phyloP scores from a whole-genome alignment of 2,329 filamentous ascomycete genomes.

The Botrytis paeoniae region DNA sequence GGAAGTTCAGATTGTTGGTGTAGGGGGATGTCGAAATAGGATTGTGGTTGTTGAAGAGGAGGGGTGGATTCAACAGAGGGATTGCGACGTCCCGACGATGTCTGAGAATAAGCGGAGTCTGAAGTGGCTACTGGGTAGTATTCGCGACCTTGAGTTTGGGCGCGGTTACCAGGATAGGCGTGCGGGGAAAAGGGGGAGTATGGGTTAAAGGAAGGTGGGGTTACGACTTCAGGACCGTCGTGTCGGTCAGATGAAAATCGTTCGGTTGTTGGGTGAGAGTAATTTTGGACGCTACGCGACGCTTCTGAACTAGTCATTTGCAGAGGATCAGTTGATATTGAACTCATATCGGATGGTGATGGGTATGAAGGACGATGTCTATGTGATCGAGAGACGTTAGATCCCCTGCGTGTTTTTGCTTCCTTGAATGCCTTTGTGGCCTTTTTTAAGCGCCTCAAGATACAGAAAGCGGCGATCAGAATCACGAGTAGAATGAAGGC shows the following conservation, averaged over 20 bases:
- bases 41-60: slow-evolving; percentile 1
- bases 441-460: slow-evolving; percentile 48
- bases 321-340: slow-evolving; percentile 35
- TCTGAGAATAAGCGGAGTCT: slow-evolving; percentile 14
- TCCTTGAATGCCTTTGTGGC: slow-evolving; percentile 38
- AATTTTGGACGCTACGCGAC: slow-evolving; percentile 22
- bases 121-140: slow-evolving; percentile 17
- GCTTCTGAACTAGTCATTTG: slow-evolving; percentile 30
- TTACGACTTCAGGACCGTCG: slow-evolving; percentile 23
- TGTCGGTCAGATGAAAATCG: slow-evolving; percentile 25
- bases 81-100: slow-evolving; percentile 2
- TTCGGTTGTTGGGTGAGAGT: slow-evolving; percentile 23
- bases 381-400: slow-evolving; percentile 22
- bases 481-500: slow-evolving; percentile 49
- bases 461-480: slow-evolving; percentile 46
- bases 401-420: slow-evolving; percentile 27
- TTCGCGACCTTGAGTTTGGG: not conserved
- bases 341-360: slow-evolving; percentile 25
- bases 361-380: slow-evolving; percentile 17
- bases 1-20: not conserved
- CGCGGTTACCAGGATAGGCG: not conserved
- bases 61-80: slow-evolving; percentile 14
- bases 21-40: slow-evolving; percentile 16
- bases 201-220: slow-evolving; percentile 24
- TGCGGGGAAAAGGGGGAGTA: slow-evolving; percentile 13